Evolutionary conservation across 2,329 filamentous ascomycete genomes (phyloP).

Genomic region (Aspergillus sergii): DNA sequence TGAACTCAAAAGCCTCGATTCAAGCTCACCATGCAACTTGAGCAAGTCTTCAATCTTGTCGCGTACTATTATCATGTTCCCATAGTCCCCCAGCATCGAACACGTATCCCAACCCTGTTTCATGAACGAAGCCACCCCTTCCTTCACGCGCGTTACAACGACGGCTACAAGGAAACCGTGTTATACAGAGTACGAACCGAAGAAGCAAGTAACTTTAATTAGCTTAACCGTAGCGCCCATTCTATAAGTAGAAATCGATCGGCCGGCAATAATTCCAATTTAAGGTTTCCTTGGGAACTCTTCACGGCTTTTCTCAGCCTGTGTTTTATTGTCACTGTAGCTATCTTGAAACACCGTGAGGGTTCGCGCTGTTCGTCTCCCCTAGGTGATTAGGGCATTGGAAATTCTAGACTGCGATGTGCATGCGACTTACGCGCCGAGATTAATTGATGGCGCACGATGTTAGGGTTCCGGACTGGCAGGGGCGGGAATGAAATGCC

Average conservation of each 20-base stretch:
- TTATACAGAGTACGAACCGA: background rate
- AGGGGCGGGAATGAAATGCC: background rate
- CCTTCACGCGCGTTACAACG: background rate
- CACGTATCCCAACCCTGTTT: slow-evolving; percentile 14
- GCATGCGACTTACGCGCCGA: background rate
- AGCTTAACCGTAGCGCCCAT: background rate
- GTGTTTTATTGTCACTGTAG: slow-evolving; percentile 9
- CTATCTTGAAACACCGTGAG: slow-evolving; percentile 10
- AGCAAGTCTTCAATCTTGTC: background rate
- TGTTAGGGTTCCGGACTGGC: background rate
- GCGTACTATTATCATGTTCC: slow-evolving; percentile 6
- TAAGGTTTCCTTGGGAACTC: slow-evolving; percentile 6
- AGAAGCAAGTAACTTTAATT: background rate
- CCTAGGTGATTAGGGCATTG: background rate
- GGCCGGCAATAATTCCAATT: slow-evolving; percentile 2
- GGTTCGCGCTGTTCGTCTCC: background rate
- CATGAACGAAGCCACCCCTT: slow-evolving; percentile 11
- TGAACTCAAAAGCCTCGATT: background rate
- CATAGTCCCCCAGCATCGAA: slow-evolving; percentile 4
- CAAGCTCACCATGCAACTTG: background rate
- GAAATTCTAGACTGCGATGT: background rate
- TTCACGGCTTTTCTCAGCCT: slow-evolving; percentile 12
- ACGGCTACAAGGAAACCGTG: background rate
- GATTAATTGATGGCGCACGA: background rate
- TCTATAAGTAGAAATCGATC: background rate